Base-by-base conservation (phyloP, 2,329 filamentous ascomycete genomes). In the Cladosporium sp. region DNA sequence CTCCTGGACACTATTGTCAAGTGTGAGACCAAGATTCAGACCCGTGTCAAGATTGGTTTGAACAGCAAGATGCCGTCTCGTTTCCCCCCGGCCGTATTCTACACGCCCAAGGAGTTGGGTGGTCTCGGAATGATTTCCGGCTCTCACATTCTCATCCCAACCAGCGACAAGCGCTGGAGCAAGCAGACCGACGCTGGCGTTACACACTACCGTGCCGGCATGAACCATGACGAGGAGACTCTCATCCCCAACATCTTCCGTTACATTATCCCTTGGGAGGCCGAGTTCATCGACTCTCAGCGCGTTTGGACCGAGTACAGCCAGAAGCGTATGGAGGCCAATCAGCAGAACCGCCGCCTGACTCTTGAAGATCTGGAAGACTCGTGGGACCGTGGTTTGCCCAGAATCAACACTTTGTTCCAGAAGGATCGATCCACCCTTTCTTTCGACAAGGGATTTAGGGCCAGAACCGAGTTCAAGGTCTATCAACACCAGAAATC, bases 21-120 rank as follows among this genome's bases (percentile, higher is more conserved):
- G 74, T 98, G 93, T 62, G 93, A 98, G 72, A 98, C 95, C 11
- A 98, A 98, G 77, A 98, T 98, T 50, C 93, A 98, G 73, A 98
- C 93, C 4, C 83, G 93, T 68, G 93, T 98, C 63, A 98, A 98
- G 80, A 98, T 98, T 63, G 93, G 93, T 2, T 73, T 98, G 56
- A 98, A 98, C 73, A 97, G 92, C 4, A 98, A 98, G 76, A 98
- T 98, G 93, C 93, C 93, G 49, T 96, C 90, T 40, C 87, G 93
- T 76, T 98, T 98, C 77, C 93, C 93, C 14, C 93, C 93, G 14
- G 93, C 93, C 3, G 93, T 98, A 2, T 98, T 98, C 74, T 98
- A 98, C 66, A 98, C 93, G 0, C 95, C 95, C 0, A 98, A 98
- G 74, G 93, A 98, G 67, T 77, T 98, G 46, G 93, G 93, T 75